Conservation (phyloP, 2,329 filamentous ascomycete species). For the Clonostachys solani region DNA sequence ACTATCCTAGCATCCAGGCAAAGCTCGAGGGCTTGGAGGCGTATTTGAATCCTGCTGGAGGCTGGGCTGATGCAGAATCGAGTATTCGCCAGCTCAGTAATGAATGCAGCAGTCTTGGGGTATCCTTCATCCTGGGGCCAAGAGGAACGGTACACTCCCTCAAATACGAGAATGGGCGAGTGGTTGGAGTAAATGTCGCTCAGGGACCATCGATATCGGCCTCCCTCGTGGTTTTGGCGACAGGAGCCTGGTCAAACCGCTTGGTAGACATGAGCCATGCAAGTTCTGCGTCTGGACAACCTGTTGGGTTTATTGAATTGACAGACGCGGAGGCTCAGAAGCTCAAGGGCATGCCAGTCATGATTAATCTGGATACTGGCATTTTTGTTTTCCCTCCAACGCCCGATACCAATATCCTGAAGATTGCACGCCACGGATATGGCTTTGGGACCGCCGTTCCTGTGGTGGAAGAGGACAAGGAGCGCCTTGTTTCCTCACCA, state of each 20-base stretch:
- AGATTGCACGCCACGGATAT: constrained; percentile 56
- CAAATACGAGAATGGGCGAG: constrained; percentile 4
- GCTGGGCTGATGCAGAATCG: constrained; percentile 23
- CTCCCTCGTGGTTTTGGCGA: constrained; percentile 58
- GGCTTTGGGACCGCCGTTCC: constrained; percentile 38
- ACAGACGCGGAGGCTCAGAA: constrained; percentile 49
- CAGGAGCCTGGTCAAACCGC: constrained; percentile 61
- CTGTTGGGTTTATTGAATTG: constrained; percentile 60
- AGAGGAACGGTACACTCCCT: constrained; percentile 19
- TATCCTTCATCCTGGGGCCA: constrained; percentile 20
- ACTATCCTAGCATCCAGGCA: constrained; percentile 11
- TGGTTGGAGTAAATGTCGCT: constrained; percentile 16
- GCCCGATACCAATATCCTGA: constrained; percentile 42
- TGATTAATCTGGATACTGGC: constrained; percentile 50
- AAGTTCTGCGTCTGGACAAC: constrained; percentile 60
- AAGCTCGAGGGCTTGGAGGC: constrained; percentile 13
- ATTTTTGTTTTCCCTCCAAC: constrained; percentile 52
- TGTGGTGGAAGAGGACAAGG: constrained; percentile 7
- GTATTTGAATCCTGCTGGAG: constrained; percentile 18
- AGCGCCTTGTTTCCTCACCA: constrained; percentile 20
- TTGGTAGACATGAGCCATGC: constrained; percentile 56
- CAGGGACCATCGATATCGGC: constrained; percentile 41
- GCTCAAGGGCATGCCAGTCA: constrained; percentile 51
- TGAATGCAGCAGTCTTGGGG: constrained; percentile 17
- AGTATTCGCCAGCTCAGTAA: constrained; percentile 16